Evolutionary conservation across 257 asterid genomes (phyloP).

Genomic region (Coffea canephora): DNA sequence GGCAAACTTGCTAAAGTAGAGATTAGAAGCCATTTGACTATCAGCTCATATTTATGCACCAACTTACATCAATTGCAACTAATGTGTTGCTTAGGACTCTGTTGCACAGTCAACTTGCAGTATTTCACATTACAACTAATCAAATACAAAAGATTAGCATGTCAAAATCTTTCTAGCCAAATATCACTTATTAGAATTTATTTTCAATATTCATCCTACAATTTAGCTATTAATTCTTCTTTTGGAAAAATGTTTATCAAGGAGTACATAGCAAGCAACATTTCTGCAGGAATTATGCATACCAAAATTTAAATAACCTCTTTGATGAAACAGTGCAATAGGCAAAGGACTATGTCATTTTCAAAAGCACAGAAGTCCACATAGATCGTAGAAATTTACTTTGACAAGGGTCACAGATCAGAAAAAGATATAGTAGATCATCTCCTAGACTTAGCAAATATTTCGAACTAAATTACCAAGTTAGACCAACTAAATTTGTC

Average conservation of each 20-base stretch:
- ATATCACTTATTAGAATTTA: not conserved
- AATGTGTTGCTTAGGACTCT: not conserved
- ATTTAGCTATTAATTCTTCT: no score
- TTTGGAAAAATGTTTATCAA: not conserved
- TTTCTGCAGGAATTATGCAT: not conserved
- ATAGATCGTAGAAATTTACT: no score
- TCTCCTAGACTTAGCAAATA: no score
- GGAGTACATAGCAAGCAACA: no score
- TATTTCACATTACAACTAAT: not conserved
- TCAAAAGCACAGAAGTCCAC: not conserved
- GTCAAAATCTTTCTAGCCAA: not conserved
- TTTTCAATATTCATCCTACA: no score
- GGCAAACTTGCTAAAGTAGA: not conserved
- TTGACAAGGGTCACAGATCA: not conserved
- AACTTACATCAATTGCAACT: not conserved
- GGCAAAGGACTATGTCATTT: not conserved
- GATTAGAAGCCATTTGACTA: not conserved
- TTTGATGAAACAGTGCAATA: not conserved
- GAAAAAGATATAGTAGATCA: not conserved
- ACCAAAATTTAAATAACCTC: not conserved
- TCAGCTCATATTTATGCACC: not conserved
- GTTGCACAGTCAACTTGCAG: no score
- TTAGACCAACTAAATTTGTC: constrained; percentile 88
- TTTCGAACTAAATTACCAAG: constrained; percentile 49
- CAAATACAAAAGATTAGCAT: not conserved